A percentile compares a stretch with the other conserved stretches of the same genome.
Evolutionary conservation across 148 eudicot genomes (phyloP).

Genomic region (Camellia lanceoleosa): DNA sequence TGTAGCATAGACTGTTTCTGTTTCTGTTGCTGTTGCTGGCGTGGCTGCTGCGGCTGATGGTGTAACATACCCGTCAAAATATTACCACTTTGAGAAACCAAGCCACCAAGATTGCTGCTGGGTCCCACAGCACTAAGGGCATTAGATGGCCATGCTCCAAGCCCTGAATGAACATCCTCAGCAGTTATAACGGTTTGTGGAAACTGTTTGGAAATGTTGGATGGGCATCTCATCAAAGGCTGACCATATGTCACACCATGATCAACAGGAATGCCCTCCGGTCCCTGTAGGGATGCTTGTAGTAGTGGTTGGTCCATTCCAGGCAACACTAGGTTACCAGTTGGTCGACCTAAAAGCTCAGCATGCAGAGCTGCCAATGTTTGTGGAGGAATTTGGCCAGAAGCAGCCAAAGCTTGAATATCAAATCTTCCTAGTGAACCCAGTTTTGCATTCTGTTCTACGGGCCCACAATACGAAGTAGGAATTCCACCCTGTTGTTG

Average conservation of each 20-base stretch:
- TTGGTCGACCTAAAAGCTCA: conserved; percentile 50
- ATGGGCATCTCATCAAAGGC: conserved; percentile 34
- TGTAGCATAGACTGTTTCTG: conserved; percentile 24
- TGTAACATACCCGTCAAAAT: conserved; percentile 30
- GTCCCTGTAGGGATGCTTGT: conserved; percentile 33
- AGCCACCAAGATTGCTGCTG: conserved; percentile 19
- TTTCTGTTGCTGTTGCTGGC: conserved; percentile 28
- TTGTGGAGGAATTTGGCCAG: conserved; percentile 50
- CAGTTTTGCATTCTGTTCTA: conserved; percentile 33
- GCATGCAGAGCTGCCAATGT: conserved; percentile 48
- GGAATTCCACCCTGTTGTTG: conserved; percentile 48
- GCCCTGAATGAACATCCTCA: conserved; percentile 31
- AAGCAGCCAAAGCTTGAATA: conserved; percentile 49
- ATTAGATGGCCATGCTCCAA: conserved; percentile 32
- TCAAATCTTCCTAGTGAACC: conserved; percentile 43
- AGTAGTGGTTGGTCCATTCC: conserved; percentile 34
- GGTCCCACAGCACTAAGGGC: conserved; percentile 25
- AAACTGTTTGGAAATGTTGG: conserved; percentile 34
- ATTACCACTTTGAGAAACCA: conserved; percentile 26
- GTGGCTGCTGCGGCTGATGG: conserved; percentile 23
- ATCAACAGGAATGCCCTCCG: conserved; percentile 31
- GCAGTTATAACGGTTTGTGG: conserved; percentile 23
- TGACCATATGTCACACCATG: conserved; percentile 38
- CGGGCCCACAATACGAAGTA: conserved; percentile 36
- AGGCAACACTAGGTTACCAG: conserved; percentile 30